Base-by-base conservation (phyloP, 2,329 filamentous ascomycete genomes). In the Achaetomium macrosporum region DNA sequence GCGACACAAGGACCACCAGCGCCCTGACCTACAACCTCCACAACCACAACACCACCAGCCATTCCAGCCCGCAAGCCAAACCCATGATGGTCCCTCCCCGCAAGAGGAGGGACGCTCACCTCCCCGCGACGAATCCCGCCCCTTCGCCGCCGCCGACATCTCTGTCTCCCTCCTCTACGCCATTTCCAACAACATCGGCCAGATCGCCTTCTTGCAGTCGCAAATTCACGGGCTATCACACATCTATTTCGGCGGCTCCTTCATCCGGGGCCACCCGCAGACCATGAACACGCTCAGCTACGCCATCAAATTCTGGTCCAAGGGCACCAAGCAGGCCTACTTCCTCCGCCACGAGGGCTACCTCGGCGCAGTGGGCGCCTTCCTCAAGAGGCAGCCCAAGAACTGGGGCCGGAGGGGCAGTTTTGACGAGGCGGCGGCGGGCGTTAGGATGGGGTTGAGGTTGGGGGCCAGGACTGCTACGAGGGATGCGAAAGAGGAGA, bases 241-340 rank as follows among this genome's bases (percentile, higher is more conserved):
- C 65, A 97, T 99, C 56, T 99, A 99, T 74, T 99, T 99, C 70
- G 93, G 93, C 19, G 93, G 93, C 20, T 93, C 88, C 7, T 99
- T 97, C 68, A 97, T 99, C 66, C 85, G 93, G 40, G 93, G 93
- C 39, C 93, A 99, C 69, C 84, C 88, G 15, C 93, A 97, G 72
- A 99, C 93, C 12, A 99, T 99, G 82, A 95, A 97, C 70, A 97
- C 93, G 0, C 76, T 99, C 10, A 91, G 87, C 51, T 99, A 96
- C 66, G 93, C 92, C 66, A 96, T 99, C 72, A 90, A 90, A 62
- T 99, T 97, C 72, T 99, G 93, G 93, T 68, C 87, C 61, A 90
- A 93, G 66, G 92, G 91, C 40, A 78, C 84, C 65, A 96, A 96
- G 70, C 90, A 96, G 70, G 93, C 93, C 0, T 97, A 96, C 68